Percentiles rank a stretch among this genome's conserved stretches.
phyloP scores from a whole-genome alignment of 306 rosid species.

The Pyrus communis region DNA sequence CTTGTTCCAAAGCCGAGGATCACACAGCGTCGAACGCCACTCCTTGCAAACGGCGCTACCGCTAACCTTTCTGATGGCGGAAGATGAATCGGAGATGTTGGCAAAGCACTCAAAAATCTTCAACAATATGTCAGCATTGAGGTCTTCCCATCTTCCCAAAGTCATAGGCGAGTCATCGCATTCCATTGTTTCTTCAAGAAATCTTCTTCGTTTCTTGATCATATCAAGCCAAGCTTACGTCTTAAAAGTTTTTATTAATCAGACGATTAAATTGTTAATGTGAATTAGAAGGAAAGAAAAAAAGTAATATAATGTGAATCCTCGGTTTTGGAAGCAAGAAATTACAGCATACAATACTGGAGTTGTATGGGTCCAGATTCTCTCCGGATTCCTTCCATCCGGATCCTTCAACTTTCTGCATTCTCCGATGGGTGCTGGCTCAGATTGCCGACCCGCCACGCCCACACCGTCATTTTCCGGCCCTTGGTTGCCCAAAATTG shows the following conservation, averaged over 20 bases:
- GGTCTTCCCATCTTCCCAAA: constrained; percentile 58
- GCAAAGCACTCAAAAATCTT: constrained; percentile 55
- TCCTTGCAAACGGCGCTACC: constrained; percentile 44
- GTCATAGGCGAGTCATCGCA: constrained; percentile 18
- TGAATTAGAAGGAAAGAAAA: too few species aligned
- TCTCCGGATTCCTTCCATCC: too few species aligned
- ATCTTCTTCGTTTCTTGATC: background rate
- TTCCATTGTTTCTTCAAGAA: background rate
- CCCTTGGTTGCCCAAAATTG: too few species aligned
- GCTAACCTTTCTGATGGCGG: constrained; percentile 25
- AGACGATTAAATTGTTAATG: background rate
- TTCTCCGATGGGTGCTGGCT: too few species aligned
- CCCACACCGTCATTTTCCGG: too few species aligned
- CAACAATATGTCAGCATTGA: constrained; percentile 53
- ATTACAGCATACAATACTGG: too few species aligned
- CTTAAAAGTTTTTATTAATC: background rate
- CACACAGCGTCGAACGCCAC: constrained; percentile 53
- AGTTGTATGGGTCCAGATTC: too few species aligned
- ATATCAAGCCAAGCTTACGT: background rate
- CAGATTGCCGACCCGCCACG: too few species aligned
- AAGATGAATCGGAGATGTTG: constrained; percentile 34
- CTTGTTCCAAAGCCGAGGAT: constrained; percentile 55
- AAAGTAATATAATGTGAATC: too few species aligned
- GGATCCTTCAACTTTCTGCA: too few species aligned
- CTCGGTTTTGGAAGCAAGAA: too few species aligned